Evolutionary conservation across 495 filamentous ascomycete species (phyloP).

Genomic region (Daldinia caldariorum): DNA sequence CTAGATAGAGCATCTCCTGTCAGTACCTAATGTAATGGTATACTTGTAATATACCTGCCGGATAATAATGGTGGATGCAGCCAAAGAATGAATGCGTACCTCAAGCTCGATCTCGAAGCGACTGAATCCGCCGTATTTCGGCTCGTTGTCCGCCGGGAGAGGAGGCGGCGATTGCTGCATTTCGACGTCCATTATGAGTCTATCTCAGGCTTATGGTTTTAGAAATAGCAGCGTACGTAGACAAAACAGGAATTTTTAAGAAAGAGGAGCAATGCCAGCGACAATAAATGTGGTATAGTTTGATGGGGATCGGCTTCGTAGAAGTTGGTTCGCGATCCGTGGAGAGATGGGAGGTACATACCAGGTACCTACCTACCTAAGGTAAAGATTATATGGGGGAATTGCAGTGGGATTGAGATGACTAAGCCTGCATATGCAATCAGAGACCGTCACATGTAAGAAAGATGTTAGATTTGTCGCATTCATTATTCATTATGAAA

Average conservation of each 20-base stretch:
- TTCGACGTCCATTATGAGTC: constrained; percentile 30
- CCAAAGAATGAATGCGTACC: constrained; percentile 49
- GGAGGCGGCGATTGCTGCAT: constrained; percentile 46
- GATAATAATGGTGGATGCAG: no score
- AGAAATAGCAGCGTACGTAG: not conserved
- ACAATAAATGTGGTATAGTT: not conserved
- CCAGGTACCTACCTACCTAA: no score
- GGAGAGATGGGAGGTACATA: not conserved
- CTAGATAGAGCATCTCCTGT: constrained; percentile 57
- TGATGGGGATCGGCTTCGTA: not conserved
- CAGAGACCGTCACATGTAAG: no score
- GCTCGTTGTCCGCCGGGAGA: constrained; percentile 48
- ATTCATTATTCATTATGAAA: no score
- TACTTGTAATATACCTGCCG: no score
- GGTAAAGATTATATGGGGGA: constrained; percentile 34
- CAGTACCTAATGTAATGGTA: not conserved
- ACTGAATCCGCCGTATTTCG: constrained; percentile 69
- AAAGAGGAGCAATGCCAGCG: not conserved
- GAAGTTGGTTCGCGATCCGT: no score
- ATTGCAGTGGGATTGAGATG: not conserved
- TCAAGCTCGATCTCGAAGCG: constrained; percentile 82
- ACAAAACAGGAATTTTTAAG: not conserved
- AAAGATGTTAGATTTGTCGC: no score
- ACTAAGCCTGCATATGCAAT: constrained; percentile 6
- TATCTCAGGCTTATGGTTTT: not conserved